A percentile compares a stretch with the other conserved stretches of the same genome.
These are phyloP conservation scores for Akanthomyces muscarius DNA, from an alignment of 2,329 filamentous ascomycete species.

Conservation along the genomic window DNA sequence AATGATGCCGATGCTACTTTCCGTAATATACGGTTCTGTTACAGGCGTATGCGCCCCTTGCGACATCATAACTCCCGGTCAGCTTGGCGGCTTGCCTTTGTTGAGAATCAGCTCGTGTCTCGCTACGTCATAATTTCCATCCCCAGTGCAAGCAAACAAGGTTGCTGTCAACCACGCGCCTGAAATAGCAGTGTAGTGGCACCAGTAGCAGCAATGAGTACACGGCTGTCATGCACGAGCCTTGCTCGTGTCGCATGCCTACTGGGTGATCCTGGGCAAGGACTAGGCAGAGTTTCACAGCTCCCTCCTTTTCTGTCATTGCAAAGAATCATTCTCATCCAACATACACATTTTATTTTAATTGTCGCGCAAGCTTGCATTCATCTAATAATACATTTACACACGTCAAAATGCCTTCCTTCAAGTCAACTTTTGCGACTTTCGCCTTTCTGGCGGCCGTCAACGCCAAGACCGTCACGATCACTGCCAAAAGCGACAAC, in stretches of 20 bases:
- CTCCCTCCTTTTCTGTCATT: neutral
- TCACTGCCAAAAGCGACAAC: slow-evolving; percentile 31
- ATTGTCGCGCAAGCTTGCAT: neutral
- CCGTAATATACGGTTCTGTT: neutral
- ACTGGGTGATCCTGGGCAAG: neutral
- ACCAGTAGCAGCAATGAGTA: neutral
- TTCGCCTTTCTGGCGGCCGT: slow-evolving; percentile 26
- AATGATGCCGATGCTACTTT: too few species aligned
- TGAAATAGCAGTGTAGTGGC: neutral
- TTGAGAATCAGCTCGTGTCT: neutral
- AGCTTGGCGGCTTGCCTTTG: neutral
- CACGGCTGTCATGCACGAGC: neutral
- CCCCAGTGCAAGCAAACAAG: neutral
- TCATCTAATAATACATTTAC: neutral
- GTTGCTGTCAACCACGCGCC: neutral
- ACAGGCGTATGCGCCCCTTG: neutral
- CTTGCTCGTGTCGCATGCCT: neutral
- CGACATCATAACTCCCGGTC: neutral
- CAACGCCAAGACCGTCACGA: slow-evolving; percentile 31
- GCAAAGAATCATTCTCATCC: neutral
- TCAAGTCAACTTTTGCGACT: slow-evolving; percentile 26
- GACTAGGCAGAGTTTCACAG: neutral
- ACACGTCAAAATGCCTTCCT: slow-evolving; percentile 27
- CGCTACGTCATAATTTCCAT: neutral
- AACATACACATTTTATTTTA: neutral